Base-by-base conservation (phyloP, 176 grass and related monocot genomes). In the Cenchrus fungigraminus region DNA sequence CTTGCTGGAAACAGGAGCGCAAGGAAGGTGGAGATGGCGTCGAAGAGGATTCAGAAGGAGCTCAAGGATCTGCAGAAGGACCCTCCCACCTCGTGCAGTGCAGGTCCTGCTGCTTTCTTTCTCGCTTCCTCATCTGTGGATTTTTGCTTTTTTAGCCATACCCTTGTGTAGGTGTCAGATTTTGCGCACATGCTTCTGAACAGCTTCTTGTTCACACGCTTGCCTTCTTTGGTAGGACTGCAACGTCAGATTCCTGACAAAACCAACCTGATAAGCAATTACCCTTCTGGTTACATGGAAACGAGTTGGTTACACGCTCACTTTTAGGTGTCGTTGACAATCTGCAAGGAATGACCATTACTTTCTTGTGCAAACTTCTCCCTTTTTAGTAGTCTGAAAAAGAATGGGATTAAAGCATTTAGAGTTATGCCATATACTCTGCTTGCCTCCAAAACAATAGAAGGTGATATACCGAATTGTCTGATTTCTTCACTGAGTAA, bases 51-150 rank as follows among this genome's bases (percentile, higher is more conserved):
- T 42, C 87, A 91, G 66, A 94, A 94, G 68, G 92, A 94, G 84
- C 92, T 94, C 81, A 94, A 94, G 87, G 92, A 94, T 89, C 89
- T 94, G 73, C 92, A 94, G 85, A 91, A 89, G 84, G 92, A 94
- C 29, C 92, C 92, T 70, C 92, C 92, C 9, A 94, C 92, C 47
- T 94, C 92, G 70, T 94, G 92, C 74, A 94, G 92, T 72, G 92
- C 92, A 94, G 92, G 92, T 94, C 25, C 80, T 81, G 12, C 62
- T 71, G n/a, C 63, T 64, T 84, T 51, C 70, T 50, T 61, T 15
- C 52, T 65, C 25, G 32, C 3, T 43, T 71, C 3, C 45, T 65
- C 68, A 16, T 80, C 56, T 13, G 13, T 77, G 1, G 61, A 77
- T 88, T 80, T 40, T 63, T 68, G 31, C 83, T 29, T 31, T 73